Evolutionary conservation across 495 filamentous ascomycete species (phyloP).

Genomic region (Neurospora sp.): DNA sequence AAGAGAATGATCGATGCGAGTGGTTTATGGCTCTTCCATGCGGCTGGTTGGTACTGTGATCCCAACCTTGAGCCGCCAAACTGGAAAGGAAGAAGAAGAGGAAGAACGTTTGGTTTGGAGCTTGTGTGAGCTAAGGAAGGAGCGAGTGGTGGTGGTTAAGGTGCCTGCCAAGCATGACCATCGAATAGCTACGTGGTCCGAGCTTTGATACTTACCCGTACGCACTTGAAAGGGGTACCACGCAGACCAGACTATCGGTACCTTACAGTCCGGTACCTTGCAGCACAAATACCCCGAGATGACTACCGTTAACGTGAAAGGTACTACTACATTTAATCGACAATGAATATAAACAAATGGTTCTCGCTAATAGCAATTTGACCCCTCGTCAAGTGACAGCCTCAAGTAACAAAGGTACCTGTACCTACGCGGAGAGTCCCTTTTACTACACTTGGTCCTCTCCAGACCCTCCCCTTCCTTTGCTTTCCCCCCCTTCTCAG

Average conservation of each 20-base stretch:
- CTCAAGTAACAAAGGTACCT: not conserved
- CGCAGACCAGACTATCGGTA: not conserved
- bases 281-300: not conserved
- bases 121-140: not conserved
- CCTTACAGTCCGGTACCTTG: not conserved
- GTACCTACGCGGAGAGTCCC: not conserved
- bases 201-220: not conserved
- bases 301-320: not conserved
- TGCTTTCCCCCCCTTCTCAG: not conserved
- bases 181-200: not conserved
- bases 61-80: not conserved
- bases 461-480: not conserved
- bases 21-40: not conserved
- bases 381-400: not conserved
- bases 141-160: not conserved
- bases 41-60: not conserved
- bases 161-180: not conserved
- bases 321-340: not conserved
- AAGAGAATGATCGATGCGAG: not conserved
- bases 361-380: not conserved
- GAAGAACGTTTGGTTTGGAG: not conserved
- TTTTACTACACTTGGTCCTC: not conserved
- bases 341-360: not conserved
- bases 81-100: not conserved
- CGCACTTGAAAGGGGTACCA: not conserved